Percentiles rank a stretch among this genome's conserved stretches.
phyloP scores from a whole-genome alignment of 495 filamentous ascomycete genomes.

The Saxophila tyrrhenica region DNA sequence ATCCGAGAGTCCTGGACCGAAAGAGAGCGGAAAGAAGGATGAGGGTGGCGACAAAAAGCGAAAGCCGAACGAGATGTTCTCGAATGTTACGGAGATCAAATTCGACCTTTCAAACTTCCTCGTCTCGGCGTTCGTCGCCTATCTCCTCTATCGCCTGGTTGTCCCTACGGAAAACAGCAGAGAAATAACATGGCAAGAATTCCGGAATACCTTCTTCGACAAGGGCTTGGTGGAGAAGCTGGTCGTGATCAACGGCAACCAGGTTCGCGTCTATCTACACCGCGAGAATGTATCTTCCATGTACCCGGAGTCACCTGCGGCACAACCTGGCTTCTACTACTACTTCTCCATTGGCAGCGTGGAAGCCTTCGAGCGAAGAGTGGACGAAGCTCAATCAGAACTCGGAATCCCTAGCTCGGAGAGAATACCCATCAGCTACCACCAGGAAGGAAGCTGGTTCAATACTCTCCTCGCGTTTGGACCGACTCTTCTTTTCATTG shows the following conservation, averaged over 20 bases:
- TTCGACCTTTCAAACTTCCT: constrained; percentile 47
- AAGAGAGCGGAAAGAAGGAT: constrained; percentile 15
- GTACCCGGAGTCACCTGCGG: constrained; percentile 72
- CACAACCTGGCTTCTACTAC: constrained; percentile 62
- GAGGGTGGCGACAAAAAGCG: constrained; percentile 25
- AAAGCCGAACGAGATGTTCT: constrained; percentile 24
- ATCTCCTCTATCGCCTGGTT: constrained; percentile 48
- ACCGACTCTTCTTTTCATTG: constrained; percentile 78
- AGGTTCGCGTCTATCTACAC: constrained; percentile 74
- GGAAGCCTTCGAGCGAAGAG: constrained; percentile 75
- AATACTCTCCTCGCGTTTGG: constrained; percentile 60
- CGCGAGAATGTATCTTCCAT: constrained; percentile 62
- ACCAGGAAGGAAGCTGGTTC: constrained; percentile 57
- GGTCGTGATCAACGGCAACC: constrained; percentile 59
- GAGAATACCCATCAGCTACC: constrained; percentile 82
- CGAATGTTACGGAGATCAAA: constrained; percentile 38
- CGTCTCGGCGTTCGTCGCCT: constrained; percentile 47
- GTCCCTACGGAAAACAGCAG: constrained; percentile 53
- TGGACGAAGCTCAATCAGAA: constrained; percentile 80
- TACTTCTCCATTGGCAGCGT: constrained; percentile 94
- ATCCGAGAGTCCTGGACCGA: constrained; percentile 28
- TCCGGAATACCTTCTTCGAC: constrained; percentile 81
- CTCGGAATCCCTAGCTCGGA: constrained; percentile 72
- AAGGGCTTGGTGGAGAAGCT: constrained; percentile 93
- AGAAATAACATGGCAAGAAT: constrained; percentile 97